Evolutionary conservation across 805 yeast species (phyloP), one percentile per base, ranked within the genome.

Genomic region (Starmerella sp.): DNA sequence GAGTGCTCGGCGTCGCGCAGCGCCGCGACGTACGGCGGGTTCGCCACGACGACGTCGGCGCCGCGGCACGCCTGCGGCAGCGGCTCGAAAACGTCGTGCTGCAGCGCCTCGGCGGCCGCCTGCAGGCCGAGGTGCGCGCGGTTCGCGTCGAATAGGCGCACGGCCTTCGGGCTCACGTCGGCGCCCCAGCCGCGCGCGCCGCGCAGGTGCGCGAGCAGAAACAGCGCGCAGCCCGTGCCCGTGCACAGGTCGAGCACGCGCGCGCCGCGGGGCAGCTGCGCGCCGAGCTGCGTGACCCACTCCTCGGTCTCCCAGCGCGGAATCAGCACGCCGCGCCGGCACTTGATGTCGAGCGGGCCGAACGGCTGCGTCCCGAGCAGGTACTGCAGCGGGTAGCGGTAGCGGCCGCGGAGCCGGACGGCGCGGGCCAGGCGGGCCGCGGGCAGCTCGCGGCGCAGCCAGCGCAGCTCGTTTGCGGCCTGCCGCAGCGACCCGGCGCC

Each of bases 241-340:
- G 95, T 79, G 60, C 96, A 89, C 31, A 86, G 73, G 69, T 90
- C 97, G 8, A 84, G 58, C 2, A 82, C 67, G 1, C 55, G 62
- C 28, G 74, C 54, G 13, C 29, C 44, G 9, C 29, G 50, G 28
- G 41, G 29, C 17, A 46, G 8, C 6, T 30, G 5, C 13, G 57
- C 57, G 0, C 71, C 67, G 22, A 84, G 65, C 53, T 74, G 74
- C 32, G 71, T 37, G 9, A 77, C 72, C 97, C 97, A 91, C 64
- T 88, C 95, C 66, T 91, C 97, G 0, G 98, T 91, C 66, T 91
- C 98, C 84, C 91, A 82, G 50, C 98, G 70, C 0, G 98, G 97
- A 31, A 91, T 90, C 57, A 91, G 70, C 1, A 88, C 97, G 0
- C 81, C 81, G 1, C 71, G 72, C 32, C 68, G 63, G 63, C 96